Base-by-base conservation (phyloP, 2,329 filamentous ascomycete species). In the Dactylellina parvicollis region DNA sequence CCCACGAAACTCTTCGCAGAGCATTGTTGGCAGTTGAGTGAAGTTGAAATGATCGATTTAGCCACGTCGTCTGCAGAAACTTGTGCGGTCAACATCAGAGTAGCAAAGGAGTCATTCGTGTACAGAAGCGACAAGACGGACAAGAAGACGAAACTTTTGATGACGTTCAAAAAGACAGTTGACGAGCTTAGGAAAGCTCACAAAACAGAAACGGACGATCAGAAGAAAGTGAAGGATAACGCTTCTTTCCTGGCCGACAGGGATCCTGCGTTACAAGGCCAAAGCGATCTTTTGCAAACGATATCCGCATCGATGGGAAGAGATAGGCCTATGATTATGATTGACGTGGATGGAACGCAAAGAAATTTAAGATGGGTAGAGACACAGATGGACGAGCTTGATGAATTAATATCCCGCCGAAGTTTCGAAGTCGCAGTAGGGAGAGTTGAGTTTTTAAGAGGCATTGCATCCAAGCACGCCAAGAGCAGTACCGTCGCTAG, bases 281-380 rank as follows among this genome's bases (percentile, higher is more conserved):
- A 93, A 80, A 88, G 90, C 0, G 91, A 94, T 69, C 83, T 95
- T 1, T 85, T 96, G 12, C 92, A 95, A 79, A 90, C 87, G 5
- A 82, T 92, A 8, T 92, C 92, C 1, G 88, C 89, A 75, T 76
- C 76, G n/a, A 75, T 76, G 57, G 88, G 90, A 77, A 92, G 92
- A 79, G 91, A 96, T 80, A 83, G 83, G 38, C 82, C 83, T 16
- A 87, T 84, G 74, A 90, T 96, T 82, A 86, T 96, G 62, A 93
- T 99, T 76, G 95, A 99, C 78, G 92, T 96, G 12, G 95, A 98
- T 78, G 95, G 95, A 52, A 96, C 96, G 78, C 93, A 97, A 80
- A 92, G 98, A 79, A 97, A 95, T 79, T 85, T 99, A 49, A 90
- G 94, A 59, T 97, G 92, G 92, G 92, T 99, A 0, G 95, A 99